Base-by-base conservation (phyloP, 305 asterid species). In the Salvia sclarea region DNA sequence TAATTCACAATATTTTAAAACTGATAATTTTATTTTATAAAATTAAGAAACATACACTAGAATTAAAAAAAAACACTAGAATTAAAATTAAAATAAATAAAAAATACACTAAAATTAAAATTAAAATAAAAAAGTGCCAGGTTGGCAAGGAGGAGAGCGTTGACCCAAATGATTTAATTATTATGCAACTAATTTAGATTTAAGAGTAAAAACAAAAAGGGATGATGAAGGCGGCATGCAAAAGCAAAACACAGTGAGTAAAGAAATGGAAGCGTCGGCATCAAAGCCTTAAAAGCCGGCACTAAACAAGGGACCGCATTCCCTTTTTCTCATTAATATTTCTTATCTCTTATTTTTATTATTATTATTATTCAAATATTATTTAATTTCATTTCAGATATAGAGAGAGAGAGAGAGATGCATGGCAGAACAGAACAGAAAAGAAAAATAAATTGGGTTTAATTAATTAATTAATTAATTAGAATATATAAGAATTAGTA, bases 271-370 rank as follows among this genome's bases (percentile, higher is more conserved):
- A n/a, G 17, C 8, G 45, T 28, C 50, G 43, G 38, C 54, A 74
- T 61, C 22, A 58, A 58, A 43, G 70, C 76, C 80, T n/a, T 61
- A 54, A 76, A 53, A 45, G 20, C 55, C 59, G 77, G 68, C 64
- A 54, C 40, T 52, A 59, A 45, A 70, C 41, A 13, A 21, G 41
- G 47, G 33, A 35, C 49, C 48, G 49, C 65, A 59, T 9, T 20
- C 7, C 6, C 31, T 8, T 2, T 55, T 14, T 14, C 8, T 7
- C 33, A 1, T 28, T 28, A 28, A 28, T 28, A 3, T 28, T 6
- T 28, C 33, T 6, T 6, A 28, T 28, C 33, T 28, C 33, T 31
- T 14, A n/a, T n/a, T n/a, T n/a, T n/a, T n/a, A n/a, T n/a, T n/a
- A n/a, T n/a, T n/a, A n/a, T n/a, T n/a, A n/a, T n/a, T n/a, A n/a